Percentiles rank a stretch among this genome's conserved stretches.
Conservation (phyloP, 176 grass and related monocot genomes). For the Oryza meyeriana region DNA sequence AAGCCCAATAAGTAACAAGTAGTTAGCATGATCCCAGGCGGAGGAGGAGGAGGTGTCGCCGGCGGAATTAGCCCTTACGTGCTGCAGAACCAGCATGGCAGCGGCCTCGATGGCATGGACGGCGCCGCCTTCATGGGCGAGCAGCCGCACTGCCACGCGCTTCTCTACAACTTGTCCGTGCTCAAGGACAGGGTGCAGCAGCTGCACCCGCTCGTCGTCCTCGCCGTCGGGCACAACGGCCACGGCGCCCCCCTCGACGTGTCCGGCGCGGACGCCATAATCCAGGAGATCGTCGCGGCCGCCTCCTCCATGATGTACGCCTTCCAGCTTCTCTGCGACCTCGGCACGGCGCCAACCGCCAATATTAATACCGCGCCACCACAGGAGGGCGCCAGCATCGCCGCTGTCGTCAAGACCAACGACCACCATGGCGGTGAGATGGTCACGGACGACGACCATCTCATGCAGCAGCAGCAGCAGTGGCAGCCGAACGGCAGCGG, state of each 20-base stretch:
- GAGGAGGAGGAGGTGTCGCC: background rate
- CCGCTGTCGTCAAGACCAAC: background rate
- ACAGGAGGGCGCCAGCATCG: background rate
- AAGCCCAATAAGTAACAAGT: background rate
- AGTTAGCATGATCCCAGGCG: conserved; percentile 35
- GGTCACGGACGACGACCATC: background rate
- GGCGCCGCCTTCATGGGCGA: conserved; percentile 1
- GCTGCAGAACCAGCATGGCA: conserved; percentile 40
- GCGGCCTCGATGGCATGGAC: conserved; percentile 35
- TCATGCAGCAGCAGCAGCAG: conserved; percentile 1
- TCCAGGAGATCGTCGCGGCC: conserved; percentile 67
- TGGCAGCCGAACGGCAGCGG: background rate
- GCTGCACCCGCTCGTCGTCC: conserved; percentile 64
- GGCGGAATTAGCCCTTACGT: conserved; percentile 44
- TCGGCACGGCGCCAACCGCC: background rate
- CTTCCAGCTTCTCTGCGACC: conserved; percentile 46
- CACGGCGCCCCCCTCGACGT: conserved; percentile 15
- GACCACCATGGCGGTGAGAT: conserved; percentile 14
- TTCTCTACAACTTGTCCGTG: conserved; percentile 57
- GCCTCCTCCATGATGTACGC: conserved; percentile 83
- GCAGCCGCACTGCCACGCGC: conserved; percentile 31
- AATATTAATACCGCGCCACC: too few relatives aligned
- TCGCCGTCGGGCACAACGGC: conserved; percentile 35
- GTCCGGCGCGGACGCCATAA: conserved; percentile 40
- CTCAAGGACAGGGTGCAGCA: conserved; percentile 78